These are phyloP conservation scores for Fusarium caatingaense DNA, from an alignment of 2,329 filamentous ascomycete genomes.

Conservation along the genomic window DNA sequence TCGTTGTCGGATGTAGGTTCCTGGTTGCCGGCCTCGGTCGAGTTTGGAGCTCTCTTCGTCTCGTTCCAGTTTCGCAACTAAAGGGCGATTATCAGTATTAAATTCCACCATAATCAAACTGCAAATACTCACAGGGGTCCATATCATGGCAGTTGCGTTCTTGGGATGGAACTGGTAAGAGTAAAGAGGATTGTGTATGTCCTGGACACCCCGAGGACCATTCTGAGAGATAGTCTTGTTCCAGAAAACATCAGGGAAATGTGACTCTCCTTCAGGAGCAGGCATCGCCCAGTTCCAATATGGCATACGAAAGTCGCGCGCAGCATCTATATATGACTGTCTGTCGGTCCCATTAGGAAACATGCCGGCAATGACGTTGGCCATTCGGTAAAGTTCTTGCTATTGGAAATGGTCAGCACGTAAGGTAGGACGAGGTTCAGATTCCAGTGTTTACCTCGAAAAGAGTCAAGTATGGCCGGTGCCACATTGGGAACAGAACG, in stretches of 20 bases:
- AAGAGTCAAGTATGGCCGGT: slow-evolving; percentile 79
- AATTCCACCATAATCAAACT: too few species aligned
- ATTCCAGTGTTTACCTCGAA: slow-evolving; percentile 59
- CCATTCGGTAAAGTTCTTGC: slow-evolving; percentile 54
- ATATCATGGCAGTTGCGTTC: slow-evolving; percentile 67
- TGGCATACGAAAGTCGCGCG: slow-evolving; percentile 64
- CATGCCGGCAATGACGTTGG: slow-evolving; percentile 58
- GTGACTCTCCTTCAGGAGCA: slow-evolving; percentile 60
- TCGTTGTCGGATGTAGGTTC: slow-evolving; percentile 67
- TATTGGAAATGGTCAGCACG: slow-evolving; percentile 38
- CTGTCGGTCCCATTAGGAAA: slow-evolving; percentile 61
- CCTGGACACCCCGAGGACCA: slow-evolving; percentile 66
- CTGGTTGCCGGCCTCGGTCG: slow-evolving; percentile 36
- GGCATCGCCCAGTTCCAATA: slow-evolving; percentile 70
- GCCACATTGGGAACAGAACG: slow-evolving; percentile 83
- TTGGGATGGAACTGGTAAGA: slow-evolving; percentile 71
- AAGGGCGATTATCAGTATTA: not conserved
- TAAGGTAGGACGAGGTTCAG: not conserved
- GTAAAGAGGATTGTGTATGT: slow-evolving; percentile 71
- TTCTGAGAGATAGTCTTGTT: slow-evolving; percentile 63
- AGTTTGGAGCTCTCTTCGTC: slow-evolving; percentile 68
- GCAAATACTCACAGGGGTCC: slow-evolving; percentile 64
- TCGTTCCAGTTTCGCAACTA: slow-evolving; percentile 70
- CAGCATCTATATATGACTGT: slow-evolving; percentile 62
- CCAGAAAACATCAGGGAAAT: slow-evolving; percentile 59